Evolutionary conservation across 495 filamentous ascomycete species (phyloP).

Genomic region (Viridothelium virens): DNA sequence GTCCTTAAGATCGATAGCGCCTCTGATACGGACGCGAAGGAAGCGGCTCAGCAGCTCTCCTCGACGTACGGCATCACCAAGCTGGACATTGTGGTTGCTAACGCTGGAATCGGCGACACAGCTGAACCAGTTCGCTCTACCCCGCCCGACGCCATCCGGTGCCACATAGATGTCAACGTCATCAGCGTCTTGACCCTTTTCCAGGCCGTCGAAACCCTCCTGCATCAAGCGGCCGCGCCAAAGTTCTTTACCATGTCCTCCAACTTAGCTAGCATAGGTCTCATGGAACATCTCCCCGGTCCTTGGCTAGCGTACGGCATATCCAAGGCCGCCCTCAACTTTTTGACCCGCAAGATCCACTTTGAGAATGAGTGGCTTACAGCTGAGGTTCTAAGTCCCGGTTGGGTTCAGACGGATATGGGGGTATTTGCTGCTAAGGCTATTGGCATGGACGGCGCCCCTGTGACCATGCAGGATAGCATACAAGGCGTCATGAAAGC

Average conservation of each 20-base stretch:
- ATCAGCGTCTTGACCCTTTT: slow-evolving; percentile 36
- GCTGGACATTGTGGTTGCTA: slow-evolving; percentile 48
- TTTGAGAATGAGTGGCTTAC: slow-evolving; percentile 33
- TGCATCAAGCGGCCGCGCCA: slow-evolving; percentile 29
- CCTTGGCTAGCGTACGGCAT: slow-evolving; percentile 33
- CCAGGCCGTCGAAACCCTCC: slow-evolving; percentile 35
- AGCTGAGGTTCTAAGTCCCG: slow-evolving; percentile 35
- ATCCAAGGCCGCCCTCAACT: slow-evolving; percentile 40
- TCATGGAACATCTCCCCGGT: slow-evolving; percentile 21
- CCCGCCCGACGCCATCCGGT: background rate
- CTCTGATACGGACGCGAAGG: slow-evolving; percentile 25
- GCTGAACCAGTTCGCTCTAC: slow-evolving; percentile 15
- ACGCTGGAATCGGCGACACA: slow-evolving; percentile 40
- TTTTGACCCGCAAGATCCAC: slow-evolving; percentile 36
- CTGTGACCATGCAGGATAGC: background rate
- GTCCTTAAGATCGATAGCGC: slow-evolving; percentile 40
- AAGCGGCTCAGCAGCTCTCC: slow-evolving; percentile 28
- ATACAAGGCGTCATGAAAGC: background rate
- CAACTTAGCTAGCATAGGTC: slow-evolving; percentile 27
- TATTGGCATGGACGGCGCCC: background rate
- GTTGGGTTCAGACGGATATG: slow-evolving; percentile 13
- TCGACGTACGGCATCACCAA: slow-evolving; percentile 30
- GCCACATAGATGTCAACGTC: slow-evolving; percentile 39
- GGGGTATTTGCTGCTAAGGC: background rate
- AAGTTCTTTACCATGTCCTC: slow-evolving; percentile 38